phyloP scores from a whole-genome alignment of 2,329 filamentous ascomycete species.

The Metarhizium guizhouense region DNA sequence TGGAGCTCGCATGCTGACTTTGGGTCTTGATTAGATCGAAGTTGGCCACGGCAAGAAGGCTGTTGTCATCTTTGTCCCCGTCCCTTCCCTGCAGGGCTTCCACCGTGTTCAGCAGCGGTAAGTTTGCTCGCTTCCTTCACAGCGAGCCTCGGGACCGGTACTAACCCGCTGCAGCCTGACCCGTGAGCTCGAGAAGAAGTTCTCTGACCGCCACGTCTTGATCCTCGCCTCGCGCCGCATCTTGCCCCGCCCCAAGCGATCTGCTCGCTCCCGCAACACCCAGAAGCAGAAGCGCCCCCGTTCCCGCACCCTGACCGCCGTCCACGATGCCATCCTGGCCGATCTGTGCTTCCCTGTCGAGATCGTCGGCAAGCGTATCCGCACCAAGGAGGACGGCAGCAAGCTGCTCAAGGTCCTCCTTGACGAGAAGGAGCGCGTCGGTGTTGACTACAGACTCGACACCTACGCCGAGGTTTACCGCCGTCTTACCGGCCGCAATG shows the following conservation, averaged over 20 bases:
- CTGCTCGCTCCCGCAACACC: slow-evolving; percentile 88
- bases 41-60: slow-evolving; percentile 99
- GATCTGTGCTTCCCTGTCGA: slow-evolving; percentile 99
- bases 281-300: slow-evolving; percentile 99
- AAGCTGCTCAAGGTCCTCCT: slow-evolving; percentile 99
- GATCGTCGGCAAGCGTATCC: slow-evolving; percentile 98
- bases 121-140: slow-evolving; percentile 26
- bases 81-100: slow-evolving; percentile 96
- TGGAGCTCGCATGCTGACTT: slow-evolving; percentile 73
- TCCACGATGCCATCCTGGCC: slow-evolving; percentile 95
- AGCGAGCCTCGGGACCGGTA: neutral
- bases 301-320: slow-evolving; percentile 93
- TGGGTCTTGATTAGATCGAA: slow-evolving; percentile 78
- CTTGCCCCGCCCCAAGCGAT: slow-evolving; percentile 96
- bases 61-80: slow-evolving; percentile 99
- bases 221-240: slow-evolving; percentile 99
- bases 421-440: slow-evolving; percentile 99
- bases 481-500: slow-evolving; percentile 89
- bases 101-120: slow-evolving; percentile 99
- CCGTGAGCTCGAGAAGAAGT: slow-evolving; percentile 99
- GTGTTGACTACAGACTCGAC: slow-evolving; percentile 98
- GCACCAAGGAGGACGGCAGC: slow-evolving; percentile 97
- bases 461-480: slow-evolving; percentile 99
- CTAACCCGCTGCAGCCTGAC: slow-evolving; percentile 66
- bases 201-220: slow-evolving; percentile 99